Evolutionary conservation across 2,329 filamentous ascomycete species (phyloP).

Genomic region (Cladobotryum mycophilum): DNA sequence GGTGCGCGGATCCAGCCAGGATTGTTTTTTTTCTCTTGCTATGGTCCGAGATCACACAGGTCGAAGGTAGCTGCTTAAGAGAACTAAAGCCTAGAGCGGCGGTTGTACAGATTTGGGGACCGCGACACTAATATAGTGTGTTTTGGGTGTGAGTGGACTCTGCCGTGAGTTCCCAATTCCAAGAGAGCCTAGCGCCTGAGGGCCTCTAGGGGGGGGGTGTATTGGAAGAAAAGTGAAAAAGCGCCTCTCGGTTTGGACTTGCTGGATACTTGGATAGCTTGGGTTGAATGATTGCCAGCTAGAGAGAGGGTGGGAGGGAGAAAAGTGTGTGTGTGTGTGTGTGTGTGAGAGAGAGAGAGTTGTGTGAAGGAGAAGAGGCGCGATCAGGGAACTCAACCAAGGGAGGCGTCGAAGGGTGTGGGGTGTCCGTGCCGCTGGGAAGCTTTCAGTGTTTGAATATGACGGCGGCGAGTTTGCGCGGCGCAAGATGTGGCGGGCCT

Average conservation of each 20-base stretch:
- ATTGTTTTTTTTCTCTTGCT: constrained; percentile 18
- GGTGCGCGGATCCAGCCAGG: constrained; percentile 19
- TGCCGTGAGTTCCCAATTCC: constrained; percentile 27
- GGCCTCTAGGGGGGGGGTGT: constrained; percentile 14
- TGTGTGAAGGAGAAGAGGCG: background rate
- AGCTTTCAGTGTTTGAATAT: constrained; percentile 10
- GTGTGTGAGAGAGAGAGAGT: no score
- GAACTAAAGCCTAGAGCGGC: constrained; percentile 10
- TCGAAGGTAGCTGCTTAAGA: constrained; percentile 17
- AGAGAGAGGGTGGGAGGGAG: background rate
- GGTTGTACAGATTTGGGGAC: constrained; percentile 24
- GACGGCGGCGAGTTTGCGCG: constrained; percentile 12
- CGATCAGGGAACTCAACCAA: background rate
- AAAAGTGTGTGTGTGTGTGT: no score
- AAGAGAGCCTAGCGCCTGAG: constrained; percentile 30
- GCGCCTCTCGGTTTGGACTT: no score
- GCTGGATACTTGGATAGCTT: no score
- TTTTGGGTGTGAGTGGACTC: constrained; percentile 26
- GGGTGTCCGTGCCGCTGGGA: background rate
- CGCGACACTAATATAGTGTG: constrained; percentile 36
- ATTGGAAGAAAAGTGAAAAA: background rate
- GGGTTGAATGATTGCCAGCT: no score
- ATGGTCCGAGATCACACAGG: constrained; percentile 20
- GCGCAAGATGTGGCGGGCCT: constrained; percentile 17
- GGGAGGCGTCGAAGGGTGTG: constrained; percentile 3